Base-by-base conservation (phyloP, 2,329 filamentous ascomycete species). In the Curvularia spicifera region DNA sequence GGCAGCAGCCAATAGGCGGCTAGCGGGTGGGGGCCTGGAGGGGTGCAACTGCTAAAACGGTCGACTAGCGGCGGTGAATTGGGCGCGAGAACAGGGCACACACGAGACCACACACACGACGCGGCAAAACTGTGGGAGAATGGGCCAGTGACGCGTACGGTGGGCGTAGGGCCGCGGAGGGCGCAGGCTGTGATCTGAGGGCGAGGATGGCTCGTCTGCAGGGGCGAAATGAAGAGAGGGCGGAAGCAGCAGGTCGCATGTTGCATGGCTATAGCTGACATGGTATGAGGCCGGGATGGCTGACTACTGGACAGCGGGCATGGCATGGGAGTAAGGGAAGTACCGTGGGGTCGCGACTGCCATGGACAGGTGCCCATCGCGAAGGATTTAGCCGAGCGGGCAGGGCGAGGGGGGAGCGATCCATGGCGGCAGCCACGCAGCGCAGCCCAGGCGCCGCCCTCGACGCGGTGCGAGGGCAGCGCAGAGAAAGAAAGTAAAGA, bases 31-130 rank as follows among this genome's bases (percentile, higher is more conserved):
- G 53, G 65, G 45, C 59, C 57, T 22, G 33, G 33, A 12, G 49
- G 67, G 69, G 67, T 72, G 71, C 69, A 68, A 71, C 67, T 68
- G 69, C 65, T 64, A 67, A 58, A 75, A 75, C 73, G 73, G 72
- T 70, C 64, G 66, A 68, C 71, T 74, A 74, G 68, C 63, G 63
- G 64, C 63, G 49, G 65, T 61, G 61, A 60, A 52, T 45, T 49
- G 59, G 65, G 69, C 61, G 71, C 64, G 71, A 71, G 51, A 39
- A 57, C 49, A 47, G 60, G 40, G 54, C 45, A 31, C 43, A 43
- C 40, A 24, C 28, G 10, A 26, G 26, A 46, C 43, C 40, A 29
- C n/a, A 46, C 24, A 28, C 59, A 58, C 57, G 47, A 43, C 51
- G 60, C 65, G 67, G 65, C 60, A 62, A 53, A 63, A 69, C 53